Conservation (phyloP, 495 filamentous ascomycete species). For the Diplogelasinospora grovesii region DNA sequence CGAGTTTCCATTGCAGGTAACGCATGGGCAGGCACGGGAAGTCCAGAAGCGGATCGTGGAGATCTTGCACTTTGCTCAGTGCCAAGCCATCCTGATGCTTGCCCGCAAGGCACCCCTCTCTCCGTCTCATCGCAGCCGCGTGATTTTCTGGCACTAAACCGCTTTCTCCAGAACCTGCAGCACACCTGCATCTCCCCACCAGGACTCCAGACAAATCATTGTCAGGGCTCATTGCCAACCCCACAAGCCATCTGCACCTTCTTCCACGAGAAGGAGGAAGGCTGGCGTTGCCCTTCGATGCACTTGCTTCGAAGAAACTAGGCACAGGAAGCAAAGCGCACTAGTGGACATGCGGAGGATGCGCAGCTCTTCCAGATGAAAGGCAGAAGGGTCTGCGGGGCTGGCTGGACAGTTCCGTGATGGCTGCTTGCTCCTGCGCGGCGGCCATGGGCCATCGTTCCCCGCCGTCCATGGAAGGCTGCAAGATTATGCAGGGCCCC, state of each 20-base stretch:
- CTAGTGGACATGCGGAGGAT: constrained; percentile 6
- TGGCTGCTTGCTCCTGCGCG: no score
- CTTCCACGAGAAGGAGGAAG: constrained; percentile 4
- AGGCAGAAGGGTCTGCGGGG: neutral
- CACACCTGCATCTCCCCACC: constrained; percentile 15
- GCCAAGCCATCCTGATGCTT: constrained; percentile 8
- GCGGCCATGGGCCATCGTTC: no score
- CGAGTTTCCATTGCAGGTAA: no score
- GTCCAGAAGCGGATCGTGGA: constrained; percentile 14
- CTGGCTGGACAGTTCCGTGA: neutral
- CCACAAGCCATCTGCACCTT: constrained; percentile 12
- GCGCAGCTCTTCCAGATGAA: neutral
- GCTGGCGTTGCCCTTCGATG: constrained; percentile 5
- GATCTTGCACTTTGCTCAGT: constrained; percentile 17
- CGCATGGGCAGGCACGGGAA: constrained; percentile 12
- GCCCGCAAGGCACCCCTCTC: constrained; percentile 3
- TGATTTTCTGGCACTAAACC: constrained; percentile 16
- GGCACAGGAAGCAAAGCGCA: constrained; percentile 1
- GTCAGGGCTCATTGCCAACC: constrained; percentile 5
- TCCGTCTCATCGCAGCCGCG: constrained; percentile 15
- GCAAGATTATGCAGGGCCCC: no score
- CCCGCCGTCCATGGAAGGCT: no score
- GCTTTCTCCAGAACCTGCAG: constrained; percentile 17
- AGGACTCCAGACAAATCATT: constrained; percentile 17
- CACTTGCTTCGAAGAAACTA: constrained; percentile 4